Percentiles rank a stretch among this genome's conserved stretches.
These are phyloP conservation scores for Arthrinium puccinioides DNA, from an alignment of 2,329 filamentous ascomycete genomes.

Conservation along the genomic window DNA sequence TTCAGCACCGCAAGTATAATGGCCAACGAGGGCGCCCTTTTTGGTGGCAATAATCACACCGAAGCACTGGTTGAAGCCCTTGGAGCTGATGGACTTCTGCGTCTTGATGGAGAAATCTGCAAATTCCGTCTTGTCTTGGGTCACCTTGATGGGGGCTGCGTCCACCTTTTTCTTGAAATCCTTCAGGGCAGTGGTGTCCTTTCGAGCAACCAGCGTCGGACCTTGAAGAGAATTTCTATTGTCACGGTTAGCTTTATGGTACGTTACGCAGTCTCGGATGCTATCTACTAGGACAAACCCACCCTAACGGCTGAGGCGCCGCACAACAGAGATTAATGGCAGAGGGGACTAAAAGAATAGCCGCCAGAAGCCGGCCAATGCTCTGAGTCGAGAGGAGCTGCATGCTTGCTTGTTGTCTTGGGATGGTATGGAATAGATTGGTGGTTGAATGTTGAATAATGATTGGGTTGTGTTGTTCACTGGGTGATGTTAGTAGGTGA, in stretches of 20 bases:
- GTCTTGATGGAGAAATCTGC: neutral
- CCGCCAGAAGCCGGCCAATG: neutral
- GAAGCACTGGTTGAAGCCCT: neutral
- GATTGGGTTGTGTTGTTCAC: too few species aligned
- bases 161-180: neutral
- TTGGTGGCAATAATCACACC: neutral
- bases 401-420: neutral
- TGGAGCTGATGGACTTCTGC: neutral
- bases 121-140: neutral
- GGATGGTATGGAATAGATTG: neutral
- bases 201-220: neutral
- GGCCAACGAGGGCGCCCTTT: neutral
- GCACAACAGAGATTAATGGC: neutral
- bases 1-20: neutral
- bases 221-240: neutral
- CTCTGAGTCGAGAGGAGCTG: neutral
- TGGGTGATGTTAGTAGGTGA: too few species aligned
- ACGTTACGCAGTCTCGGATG: neutral
- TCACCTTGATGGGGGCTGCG: neutral
- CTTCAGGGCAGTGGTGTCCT: neutral
- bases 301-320: neutral
- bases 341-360: neutral
- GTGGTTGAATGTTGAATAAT: neutral
- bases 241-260: neutral
- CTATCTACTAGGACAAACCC: neutral